Base-by-base conservation (phyloP, 169 alveolate species). In the Eimeria praecox region DNA sequence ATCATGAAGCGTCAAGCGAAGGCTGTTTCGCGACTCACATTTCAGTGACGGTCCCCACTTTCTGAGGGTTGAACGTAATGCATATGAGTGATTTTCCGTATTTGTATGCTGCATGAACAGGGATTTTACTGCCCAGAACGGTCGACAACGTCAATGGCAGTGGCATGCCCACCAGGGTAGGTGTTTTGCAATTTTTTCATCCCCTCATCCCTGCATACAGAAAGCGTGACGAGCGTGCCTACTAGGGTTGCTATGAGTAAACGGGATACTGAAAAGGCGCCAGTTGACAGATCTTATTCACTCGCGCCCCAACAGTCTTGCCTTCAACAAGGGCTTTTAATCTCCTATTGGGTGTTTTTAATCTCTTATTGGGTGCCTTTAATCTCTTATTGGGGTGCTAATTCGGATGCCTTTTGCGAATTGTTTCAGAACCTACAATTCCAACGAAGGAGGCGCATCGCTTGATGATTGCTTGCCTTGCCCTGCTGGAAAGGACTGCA, bases 401-500 rank as follows among this genome's bases (percentile, higher is more conserved):
- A 49, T 49, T 49, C 46, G 44, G 42, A 20, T 18, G 5, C 16
- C 8, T 27, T 9, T 44, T 40, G 93, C 46, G 3, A 42, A 40
- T 52, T 42, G n/a, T 12, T 59, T 18, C 93, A 87, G 93, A 38
- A 87, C 93, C n/a, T 87, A 87, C 93, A 87, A 62, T 62, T 6
- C 20, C 18, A 40, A 64, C 14, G 93, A 87, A 27, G 93, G 93
- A 40, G 93, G 82, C 1, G 82, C 93, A 59, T 87, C 93, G 40
- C n/a, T 62, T 56, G 93, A 20, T 5, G 93, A 38, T 16, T 87
- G 93, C 82, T 62, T 87, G 42, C 64, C 66, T 44, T 95, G 97
- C 64, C 95, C 97, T 16, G 95, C 77, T 12, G 97, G 97, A 2
- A 64, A 56, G 56, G 94, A 92, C 77, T 96, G 97, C 94, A 90